phyloP scores from a whole-genome alignment of 2,329 filamentous ascomycete species.

The Fulvia fulva region DNA sequence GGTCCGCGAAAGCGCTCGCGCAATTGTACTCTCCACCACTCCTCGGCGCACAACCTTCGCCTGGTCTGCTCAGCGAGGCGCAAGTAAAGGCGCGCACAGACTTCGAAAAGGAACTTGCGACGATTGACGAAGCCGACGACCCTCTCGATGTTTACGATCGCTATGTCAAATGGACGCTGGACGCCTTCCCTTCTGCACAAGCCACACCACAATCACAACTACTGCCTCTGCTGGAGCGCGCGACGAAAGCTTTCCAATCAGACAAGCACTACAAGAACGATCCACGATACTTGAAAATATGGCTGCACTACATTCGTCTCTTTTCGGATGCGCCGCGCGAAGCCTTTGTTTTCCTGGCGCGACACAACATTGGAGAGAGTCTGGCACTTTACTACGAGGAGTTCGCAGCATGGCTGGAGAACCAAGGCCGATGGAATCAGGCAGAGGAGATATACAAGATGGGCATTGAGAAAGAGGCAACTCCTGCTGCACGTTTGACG shows the following conservation, averaged over 20 bases:
- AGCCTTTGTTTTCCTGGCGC: slow-evolving; percentile 84
- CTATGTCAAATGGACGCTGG: slow-evolving; percentile 94
- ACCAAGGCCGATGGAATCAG: slow-evolving; percentile 76
- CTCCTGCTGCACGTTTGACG: slow-evolving; percentile 72
- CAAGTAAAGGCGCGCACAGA: slow-evolving; percentile 77
- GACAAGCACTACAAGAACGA: slow-evolving; percentile 90
- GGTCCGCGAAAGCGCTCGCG: slow-evolving; percentile 85
- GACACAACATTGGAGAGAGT: slow-evolving; percentile 79
- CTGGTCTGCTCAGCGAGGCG: slow-evolving; percentile 68
- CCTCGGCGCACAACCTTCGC: slow-evolving; percentile 37
- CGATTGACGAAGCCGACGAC: slow-evolving; percentile 82
- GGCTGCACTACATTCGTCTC: slow-evolving; percentile 88
- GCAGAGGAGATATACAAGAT: slow-evolving; percentile 91
- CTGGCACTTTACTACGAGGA: slow-evolving; percentile 95
- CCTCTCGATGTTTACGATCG: slow-evolving; percentile 93
- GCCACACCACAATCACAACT: slow-evolving; percentile 89
- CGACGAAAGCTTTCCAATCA: slow-evolving; percentile 84
- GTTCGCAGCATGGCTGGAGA: slow-evolving; percentile 89
- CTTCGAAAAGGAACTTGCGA: slow-evolving; percentile 78
- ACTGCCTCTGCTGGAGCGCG: slow-evolving; percentile 81
- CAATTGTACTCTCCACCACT: slow-evolving; percentile 65
- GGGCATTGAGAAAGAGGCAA: slow-evolving; percentile 82
- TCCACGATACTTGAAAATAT: slow-evolving; percentile 85
- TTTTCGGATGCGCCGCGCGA: slow-evolving; percentile 93
- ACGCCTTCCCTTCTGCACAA: slow-evolving; percentile 91